Evolutionary conservation across 2,329 filamentous ascomycete species (phyloP).

Genomic region (Colletotrichum theobromicola): DNA sequence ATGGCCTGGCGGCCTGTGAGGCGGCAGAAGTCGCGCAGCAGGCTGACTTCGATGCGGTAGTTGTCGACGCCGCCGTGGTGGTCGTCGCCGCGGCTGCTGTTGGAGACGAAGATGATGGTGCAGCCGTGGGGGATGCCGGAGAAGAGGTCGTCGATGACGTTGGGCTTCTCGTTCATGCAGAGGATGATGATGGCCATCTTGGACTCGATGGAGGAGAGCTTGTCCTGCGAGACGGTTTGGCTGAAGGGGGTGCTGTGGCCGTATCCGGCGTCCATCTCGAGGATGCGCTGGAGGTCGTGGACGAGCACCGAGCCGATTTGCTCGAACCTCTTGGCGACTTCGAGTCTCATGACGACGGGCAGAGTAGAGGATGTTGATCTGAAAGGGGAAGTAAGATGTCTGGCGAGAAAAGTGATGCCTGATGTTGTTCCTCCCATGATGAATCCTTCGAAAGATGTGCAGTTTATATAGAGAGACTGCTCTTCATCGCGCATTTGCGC

Average conservation of each 20-base stretch:
- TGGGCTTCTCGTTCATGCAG: slow-evolving; percentile 4
- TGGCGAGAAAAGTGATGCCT: not conserved
- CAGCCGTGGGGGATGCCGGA: slow-evolving; percentile 5
- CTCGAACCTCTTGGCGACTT: not conserved
- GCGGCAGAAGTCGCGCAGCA: not conserved
- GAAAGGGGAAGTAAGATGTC: not conserved
- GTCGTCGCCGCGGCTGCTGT: not conserved
- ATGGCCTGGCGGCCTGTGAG: not conserved
- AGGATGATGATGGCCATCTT: slow-evolving; percentile 4
- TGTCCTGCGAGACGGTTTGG: not conserved
- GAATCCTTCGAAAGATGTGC: not conserved
- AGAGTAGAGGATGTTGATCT: not conserved
- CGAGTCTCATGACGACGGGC: not conserved
- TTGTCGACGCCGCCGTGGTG: not conserved
- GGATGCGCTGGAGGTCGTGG: not conserved
- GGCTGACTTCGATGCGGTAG: not conserved
- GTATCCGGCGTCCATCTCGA: not conserved
- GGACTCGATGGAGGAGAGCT: not conserved
- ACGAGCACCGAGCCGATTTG: not conserved
- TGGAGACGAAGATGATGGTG: slow-evolving; percentile 3
- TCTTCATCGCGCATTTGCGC: not conserved
- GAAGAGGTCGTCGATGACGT: not conserved
- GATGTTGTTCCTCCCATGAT: not conserved
- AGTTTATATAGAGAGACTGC: not conserved
- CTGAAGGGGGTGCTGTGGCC: not conserved